Base-by-base conservation (phyloP, 1,284 basidiomycete genomes). In the Leccinum subrobustum region DNA sequence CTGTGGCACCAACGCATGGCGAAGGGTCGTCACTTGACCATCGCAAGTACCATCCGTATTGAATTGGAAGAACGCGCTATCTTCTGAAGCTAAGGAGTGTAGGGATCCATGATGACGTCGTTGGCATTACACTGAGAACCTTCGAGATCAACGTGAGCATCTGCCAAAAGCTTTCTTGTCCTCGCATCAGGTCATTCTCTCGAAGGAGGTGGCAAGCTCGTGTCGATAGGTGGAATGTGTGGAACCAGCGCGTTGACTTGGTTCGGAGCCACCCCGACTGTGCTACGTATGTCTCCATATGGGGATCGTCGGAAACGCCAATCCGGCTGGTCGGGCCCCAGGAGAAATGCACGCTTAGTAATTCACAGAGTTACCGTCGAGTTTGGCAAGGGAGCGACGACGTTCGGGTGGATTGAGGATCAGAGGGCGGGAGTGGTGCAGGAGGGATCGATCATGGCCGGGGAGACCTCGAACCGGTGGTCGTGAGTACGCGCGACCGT, bases 241-340 rank as follows among this genome's bases (percentile, higher is more conserved):
- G 72, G 68, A 47, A 68, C 52, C n/a, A 71, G 63, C 1, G 60
- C 58, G 60, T 73, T 73, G 4, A 73, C 61, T 44, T 73, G 61
- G 39, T 61, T 65, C 3, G 70, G 73, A 5, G 57, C 51, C 1
- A 71, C 70, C 2, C 61, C 58, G 1, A 73, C 58, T 1, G 54
- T 58, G 2, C 68, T 70, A 16, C 67, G 65, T 31, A 58, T 54
- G 25, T 72, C 70, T 44, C 74, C 71, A 29, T 66, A 64, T 1
- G 71, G 63, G 18, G 67, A 63, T 33, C 68, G 68, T 54, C 63
- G 70, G 12, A 64, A 70, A 47, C 57, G 60, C 68, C 69, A 71
- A 4, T 58, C 65, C 33, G 68, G 66, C 2, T 55, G 3, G 25
- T 67, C 61, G 27, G 2, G 70, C 44, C 25, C 25, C 25, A 25